Base-by-base conservation (phyloP, 2,329 filamentous ascomycete genomes). In the Claviceps arundinis region DNA sequence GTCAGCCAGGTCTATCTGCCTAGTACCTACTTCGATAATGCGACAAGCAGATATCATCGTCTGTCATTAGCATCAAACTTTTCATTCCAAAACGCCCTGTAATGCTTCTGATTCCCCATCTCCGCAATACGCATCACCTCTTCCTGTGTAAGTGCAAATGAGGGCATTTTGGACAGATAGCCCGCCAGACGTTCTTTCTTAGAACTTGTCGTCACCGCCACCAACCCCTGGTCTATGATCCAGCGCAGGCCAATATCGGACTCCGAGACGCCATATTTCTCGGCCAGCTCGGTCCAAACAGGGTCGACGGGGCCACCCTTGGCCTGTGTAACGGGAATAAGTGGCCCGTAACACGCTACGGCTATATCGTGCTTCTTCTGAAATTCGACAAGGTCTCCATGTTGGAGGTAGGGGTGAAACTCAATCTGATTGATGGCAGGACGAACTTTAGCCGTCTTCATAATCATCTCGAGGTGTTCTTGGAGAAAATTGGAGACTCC, bases 381-480 rank as follows among this genome's bases (percentile, higher is more conserved):
- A 66, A 77, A 86, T 16, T 70, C 66, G 37, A 85, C 51, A 13
- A 86, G 70, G 53, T 74, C 70, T 5, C 72, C 73, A 63, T 85
- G 83, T 66, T 85, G 83, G 50, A 86, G 72, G 64, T 88, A 87
- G 0, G 87, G 85, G 67, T 93, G 85, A 61, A 79, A 82, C 70
- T 91, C 87, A 62, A 91, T 85, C 73, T 93, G 87, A 70, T 91
- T 90, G 56, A 86, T 77, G 6, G 78, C 81, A 0, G 87, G 87
- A 3, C 71, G 63, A 55, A 85, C 64, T 58, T 75, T 77, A 49
- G 82, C 81, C 5, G 80, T 79, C 62, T 75, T 64, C 2, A 84
- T 69, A 43, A 83, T 62, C 2, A 68, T 61, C 62, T 83, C 75
- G 19, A 85, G 66, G 57, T 85, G 70, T 44, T 68, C 62, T 58